phyloP scores from a whole-genome alignment of 331 rosid species.

The Pyracantha coccinea region DNA sequence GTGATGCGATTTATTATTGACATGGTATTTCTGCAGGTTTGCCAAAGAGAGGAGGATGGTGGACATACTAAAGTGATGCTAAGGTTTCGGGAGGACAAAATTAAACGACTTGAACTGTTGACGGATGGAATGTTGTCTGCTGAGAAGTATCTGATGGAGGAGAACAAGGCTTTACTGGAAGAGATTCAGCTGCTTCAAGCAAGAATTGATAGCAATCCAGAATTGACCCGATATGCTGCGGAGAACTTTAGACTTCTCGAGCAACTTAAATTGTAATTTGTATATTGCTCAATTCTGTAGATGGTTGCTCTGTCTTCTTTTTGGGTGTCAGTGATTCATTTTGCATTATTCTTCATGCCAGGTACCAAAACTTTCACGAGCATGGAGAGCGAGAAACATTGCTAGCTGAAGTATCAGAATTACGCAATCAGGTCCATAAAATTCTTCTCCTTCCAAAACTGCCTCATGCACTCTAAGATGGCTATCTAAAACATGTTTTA shows the following conservation, averaged over 20 bases:
- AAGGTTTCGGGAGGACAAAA: constrained; percentile 62
- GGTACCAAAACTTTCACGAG: constrained; percentile 60
- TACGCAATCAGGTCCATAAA: constrained; percentile 63
- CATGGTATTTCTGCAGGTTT: constrained; percentile 44
- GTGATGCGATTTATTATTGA: constrained; percentile 13
- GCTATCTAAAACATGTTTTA: constrained; percentile 21
- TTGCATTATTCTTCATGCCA: constrained; percentile 32
- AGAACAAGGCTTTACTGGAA: constrained; percentile 56
- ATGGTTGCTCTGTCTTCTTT: constrained; percentile 13
- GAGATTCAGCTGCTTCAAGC: constrained; percentile 61
- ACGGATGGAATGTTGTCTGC: constrained; percentile 55
- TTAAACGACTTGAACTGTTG: constrained; percentile 62
- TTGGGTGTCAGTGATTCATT: constrained; percentile 21
- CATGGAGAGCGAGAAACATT: constrained; percentile 78
- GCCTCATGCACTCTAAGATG: constrained; percentile 15
- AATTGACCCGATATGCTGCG: constrained; percentile 35
- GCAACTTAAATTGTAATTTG: constrained; percentile 56
- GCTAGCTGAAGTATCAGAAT: constrained; percentile 63
- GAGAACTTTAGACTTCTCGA: constrained; percentile 61
- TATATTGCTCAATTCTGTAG: background rate
- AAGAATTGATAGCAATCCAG: constrained; percentile 44
- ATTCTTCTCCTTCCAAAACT: constrained; percentile 4
- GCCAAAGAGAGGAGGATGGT: constrained; percentile 58
- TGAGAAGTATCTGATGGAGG: constrained; percentile 62
- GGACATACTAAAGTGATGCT: constrained; percentile 40